Evolutionary conservation across 2,329 filamentous ascomycete genomes (phyloP).

Genomic region (Cercospora beticola): DNA sequence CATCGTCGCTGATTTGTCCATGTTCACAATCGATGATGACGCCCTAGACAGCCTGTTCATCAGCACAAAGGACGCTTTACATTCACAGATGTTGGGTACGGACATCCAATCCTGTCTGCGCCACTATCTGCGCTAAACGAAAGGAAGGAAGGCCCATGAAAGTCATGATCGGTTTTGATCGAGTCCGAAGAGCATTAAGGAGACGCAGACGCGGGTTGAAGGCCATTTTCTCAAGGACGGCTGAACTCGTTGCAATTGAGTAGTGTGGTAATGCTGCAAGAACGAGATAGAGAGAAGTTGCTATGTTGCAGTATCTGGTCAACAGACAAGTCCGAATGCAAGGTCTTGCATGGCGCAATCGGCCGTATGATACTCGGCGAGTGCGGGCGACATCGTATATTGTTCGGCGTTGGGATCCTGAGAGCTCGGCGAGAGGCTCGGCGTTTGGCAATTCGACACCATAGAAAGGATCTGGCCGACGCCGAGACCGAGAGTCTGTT

Average conservation of each 20-base stretch:
- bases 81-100: neutral
- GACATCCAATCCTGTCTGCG: slow-evolving; percentile 57
- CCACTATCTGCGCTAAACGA: slow-evolving; percentile 55
- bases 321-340: neutral
- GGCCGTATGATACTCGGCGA: neutral
- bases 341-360: neutral
- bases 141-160: slow-evolving; percentile 52
- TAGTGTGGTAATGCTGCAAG: neutral
- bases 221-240: neutral
- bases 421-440: neutral
- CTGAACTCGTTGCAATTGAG: neutral
- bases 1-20: slow-evolving; percentile 54
- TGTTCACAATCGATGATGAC: slow-evolving; percentile 60
- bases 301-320: neutral
- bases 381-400: neutral
- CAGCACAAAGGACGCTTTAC: neutral
- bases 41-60: slow-evolving; percentile 36
- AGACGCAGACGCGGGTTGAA: slow-evolving; percentile 9
- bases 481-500: neutral
- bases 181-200: slow-evolving; percentile 1
- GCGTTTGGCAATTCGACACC: neutral
- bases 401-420: neutral
- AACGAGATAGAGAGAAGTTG: neutral
- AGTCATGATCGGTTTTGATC: slow-evolving; percentile 6
- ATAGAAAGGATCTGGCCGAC: neutral